Evolutionary conservation across 306 rosid species (phyloP), one percentile per base, ranked within the genome.

Genomic region (Herpetospermum pedunculosum): DNA sequence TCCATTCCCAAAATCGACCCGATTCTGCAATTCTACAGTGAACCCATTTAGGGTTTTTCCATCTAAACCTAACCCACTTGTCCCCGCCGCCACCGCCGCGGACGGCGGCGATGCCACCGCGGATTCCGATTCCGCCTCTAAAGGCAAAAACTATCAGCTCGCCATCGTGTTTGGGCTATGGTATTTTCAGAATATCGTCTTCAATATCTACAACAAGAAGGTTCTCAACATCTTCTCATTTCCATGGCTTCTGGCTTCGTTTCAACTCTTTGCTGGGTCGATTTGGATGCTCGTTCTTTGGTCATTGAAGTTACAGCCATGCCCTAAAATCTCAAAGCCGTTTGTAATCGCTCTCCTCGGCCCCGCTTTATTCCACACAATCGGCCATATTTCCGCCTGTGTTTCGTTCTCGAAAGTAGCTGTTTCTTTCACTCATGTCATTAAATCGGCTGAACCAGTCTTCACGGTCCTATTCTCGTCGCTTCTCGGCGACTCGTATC

Each of bases 171-270:
- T 94, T 76, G 97, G 95, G 8, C 67, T 94, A 1, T 91, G 96
- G 96, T 91, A 91, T 80, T 86, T 94, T 81, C 97, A 91, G 49
- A 91, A 94, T 84, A 83, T 94, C 50, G 88, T 94, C 67, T 94
- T 94, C 83, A 94, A 94, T 81, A 85, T 94, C 75, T 91, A 86
- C 84, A 94, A 94, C 86, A 94, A 94, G 87, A 94, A 91, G 79
- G 87, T 73, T 4, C 70, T 94, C 0, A 91, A 94, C 58, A 74
- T 94, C 5, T 94, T 94, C 82, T 84, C 96, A 34, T 94, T 82
- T 38, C 97, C 99, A 43, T 94, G 99, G 97, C 87, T 94, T n/a
- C 96, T 94, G 44, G 97, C 95, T 0, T 89, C 99, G 16, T 94
- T 94, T 60, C 97, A 94, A 83, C 96, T 94, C 83, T 87, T 91